A percentile compares a stretch with the other conserved stretches of the same genome.
phyloP scores from a whole-genome alignment of 768 basidiomycete species.

The Auricularia cornea region DNA sequence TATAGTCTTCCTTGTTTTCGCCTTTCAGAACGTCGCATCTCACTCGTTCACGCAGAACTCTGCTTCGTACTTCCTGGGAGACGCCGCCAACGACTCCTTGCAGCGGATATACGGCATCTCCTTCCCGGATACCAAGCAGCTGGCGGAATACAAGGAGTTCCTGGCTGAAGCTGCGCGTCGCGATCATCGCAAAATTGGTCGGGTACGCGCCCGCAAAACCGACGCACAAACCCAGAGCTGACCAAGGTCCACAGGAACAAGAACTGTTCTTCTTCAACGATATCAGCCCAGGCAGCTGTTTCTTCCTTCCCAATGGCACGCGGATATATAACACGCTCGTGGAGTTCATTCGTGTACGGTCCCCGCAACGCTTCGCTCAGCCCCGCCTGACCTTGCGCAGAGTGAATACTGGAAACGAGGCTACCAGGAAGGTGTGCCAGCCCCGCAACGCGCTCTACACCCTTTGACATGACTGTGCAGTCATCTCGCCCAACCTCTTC shows the following conservation, averaged over 20 bases:
- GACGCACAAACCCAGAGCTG: too few species aligned
- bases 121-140: constrained; percentile 95
- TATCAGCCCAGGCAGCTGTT: constrained; percentile 86
- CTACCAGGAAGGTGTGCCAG: constrained; percentile 74
- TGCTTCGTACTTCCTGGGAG: constrained; percentile 95
- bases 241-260: constrained; percentile 63
- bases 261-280: constrained; percentile 99
- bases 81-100: constrained; percentile 84
- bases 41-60: constrained; percentile 56
- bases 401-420: constrained; percentile 95
- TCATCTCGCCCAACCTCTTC: constrained; percentile 98
- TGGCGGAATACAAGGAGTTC: constrained; percentile 91
- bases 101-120: constrained; percentile 98
- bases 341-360: constrained; percentile 60
- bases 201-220: constrained; percentile 34
- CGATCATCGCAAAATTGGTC: constrained; percentile 94
- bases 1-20: constrained; percentile 20
- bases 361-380: too few species aligned
- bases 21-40: background rate
- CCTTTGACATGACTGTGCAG: constrained; percentile 30
- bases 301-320: constrained; percentile 96
- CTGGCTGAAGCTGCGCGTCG: constrained; percentile 96
- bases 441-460: background rate
- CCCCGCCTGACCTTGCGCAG: background rate
- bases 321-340: constrained; percentile 92